These are phyloP conservation scores for Penicillium steckii DNA, from an alignment of 495 filamentous ascomycete species.

Conservation along the genomic window DNA sequence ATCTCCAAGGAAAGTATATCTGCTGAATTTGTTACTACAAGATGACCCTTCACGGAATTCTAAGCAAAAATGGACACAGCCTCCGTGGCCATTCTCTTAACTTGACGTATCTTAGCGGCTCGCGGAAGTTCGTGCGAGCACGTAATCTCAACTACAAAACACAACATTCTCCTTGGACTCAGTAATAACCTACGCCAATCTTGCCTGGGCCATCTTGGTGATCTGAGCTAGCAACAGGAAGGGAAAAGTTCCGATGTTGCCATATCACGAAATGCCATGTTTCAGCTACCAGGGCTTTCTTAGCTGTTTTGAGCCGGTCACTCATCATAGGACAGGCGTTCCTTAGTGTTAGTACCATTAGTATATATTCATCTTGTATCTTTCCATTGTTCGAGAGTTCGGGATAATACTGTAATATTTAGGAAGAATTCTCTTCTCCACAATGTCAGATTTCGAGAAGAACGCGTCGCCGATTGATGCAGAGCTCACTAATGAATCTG, in stretches of 20 bases:
- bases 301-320: constrained; percentile 4
- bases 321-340: background rate
- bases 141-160: constrained; percentile 32
- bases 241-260: constrained; percentile 11
- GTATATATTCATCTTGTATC: no score
- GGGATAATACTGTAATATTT: no score
- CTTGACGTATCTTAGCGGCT: background rate
- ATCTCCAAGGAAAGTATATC: no score
- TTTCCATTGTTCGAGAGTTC: no score
- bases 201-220: background rate
- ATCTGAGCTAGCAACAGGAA: background rate
- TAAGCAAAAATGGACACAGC: no score
- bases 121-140: constrained; percentile 33
- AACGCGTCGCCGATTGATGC: constrained; percentile 19
- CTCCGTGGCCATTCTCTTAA: constrained; percentile 1
- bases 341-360: no score
- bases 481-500: constrained; percentile 11
- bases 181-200: no score
- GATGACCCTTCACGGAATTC: no score
- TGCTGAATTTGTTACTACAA: no score
- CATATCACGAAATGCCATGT: constrained; percentile 12
- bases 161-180: constrained; percentile 33
- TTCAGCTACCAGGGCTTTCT: constrained; percentile 2
- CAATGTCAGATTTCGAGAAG: constrained; percentile 22
- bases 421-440: background rate